Conservation (phyloP, 2,329 filamentous ascomycete species). For the Fusarium clavum region DNA sequence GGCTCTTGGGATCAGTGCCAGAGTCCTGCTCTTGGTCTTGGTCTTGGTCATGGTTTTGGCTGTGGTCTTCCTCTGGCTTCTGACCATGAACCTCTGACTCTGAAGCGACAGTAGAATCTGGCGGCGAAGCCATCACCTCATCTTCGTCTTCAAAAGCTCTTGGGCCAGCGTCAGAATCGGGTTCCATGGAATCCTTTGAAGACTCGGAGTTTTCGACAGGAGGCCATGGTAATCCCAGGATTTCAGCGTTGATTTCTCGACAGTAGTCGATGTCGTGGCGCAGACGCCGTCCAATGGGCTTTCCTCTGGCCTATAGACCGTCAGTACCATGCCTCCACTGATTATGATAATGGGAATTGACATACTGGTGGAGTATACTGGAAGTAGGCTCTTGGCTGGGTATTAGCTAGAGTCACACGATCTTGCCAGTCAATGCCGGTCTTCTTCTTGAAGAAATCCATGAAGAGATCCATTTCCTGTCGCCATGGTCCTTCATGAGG, state of each 20-base stretch:
- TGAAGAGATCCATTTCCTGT: conserved; percentile 63
- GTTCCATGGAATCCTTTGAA: neutral
- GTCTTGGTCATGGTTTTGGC: neutral
- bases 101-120: too few relatives aligned
- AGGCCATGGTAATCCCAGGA: conserved; percentile 47
- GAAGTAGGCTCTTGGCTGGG: conserved; percentile 51
- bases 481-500: conserved; percentile 54
- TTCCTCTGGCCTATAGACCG: conserved; percentile 50
- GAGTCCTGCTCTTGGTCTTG: neutral
- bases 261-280: conserved; percentile 51
- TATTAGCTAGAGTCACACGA: conserved; percentile 55
- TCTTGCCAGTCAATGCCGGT: conserved; percentile 71
- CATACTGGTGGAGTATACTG: conserved; percentile 62
- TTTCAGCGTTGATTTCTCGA: conserved; percentile 49
- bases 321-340: conserved; percentile 2
- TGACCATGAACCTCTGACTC: neutral
- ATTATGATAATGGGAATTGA: neutral
- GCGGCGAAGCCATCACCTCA: neutral
- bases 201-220: conserved; percentile 22
- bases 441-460: conserved; percentile 67
- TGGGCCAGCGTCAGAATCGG: neutral
- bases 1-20: neutral
- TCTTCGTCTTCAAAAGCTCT: conserved; percentile 2
- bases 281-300: conserved; percentile 53
- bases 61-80: neutral